These are phyloP conservation scores for Fusarium buxicola DNA, from an alignment of 2,329 filamentous ascomycete species.

Conservation along the genomic window DNA sequence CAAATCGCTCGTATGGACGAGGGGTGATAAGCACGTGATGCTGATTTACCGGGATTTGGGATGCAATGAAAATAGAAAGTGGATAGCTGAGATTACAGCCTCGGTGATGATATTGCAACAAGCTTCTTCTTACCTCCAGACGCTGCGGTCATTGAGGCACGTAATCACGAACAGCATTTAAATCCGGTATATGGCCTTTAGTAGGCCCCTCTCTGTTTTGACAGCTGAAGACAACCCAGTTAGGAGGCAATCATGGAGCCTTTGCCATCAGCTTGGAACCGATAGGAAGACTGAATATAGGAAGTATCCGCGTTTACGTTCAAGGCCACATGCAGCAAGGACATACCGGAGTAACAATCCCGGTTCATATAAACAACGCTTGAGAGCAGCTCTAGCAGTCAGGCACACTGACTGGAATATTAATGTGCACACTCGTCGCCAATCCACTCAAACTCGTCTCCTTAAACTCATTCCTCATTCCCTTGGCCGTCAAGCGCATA, in stretches of 20 bases:
- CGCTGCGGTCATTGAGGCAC: no score
- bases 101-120: no score
- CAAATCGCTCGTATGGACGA: background rate
- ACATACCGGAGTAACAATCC: constrained; percentile 8
- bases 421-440: constrained; percentile 62
- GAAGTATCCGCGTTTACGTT: background rate
- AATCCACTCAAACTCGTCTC: constrained; percentile 63
- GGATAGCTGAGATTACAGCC: no score
- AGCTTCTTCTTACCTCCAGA: no score
- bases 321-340: background rate
- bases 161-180: no score
- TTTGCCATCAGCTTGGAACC: no score
- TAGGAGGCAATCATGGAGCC: no score
- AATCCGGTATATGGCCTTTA: no score
- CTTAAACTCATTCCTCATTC: constrained; percentile 66
- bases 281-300: background rate
- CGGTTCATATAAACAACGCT: constrained; percentile 20
- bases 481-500: constrained; percentile 62
- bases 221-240: no score
- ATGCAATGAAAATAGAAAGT: no score
- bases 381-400: constrained; percentile 53
- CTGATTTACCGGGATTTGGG: no score
- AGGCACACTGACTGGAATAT: constrained; percentile 65
- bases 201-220: no score
- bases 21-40: constrained; percentile 19